Evolutionary conservation across 73 alveolate genomes (phyloP).

Genomic region (Symbiodinium natans): DNA sequence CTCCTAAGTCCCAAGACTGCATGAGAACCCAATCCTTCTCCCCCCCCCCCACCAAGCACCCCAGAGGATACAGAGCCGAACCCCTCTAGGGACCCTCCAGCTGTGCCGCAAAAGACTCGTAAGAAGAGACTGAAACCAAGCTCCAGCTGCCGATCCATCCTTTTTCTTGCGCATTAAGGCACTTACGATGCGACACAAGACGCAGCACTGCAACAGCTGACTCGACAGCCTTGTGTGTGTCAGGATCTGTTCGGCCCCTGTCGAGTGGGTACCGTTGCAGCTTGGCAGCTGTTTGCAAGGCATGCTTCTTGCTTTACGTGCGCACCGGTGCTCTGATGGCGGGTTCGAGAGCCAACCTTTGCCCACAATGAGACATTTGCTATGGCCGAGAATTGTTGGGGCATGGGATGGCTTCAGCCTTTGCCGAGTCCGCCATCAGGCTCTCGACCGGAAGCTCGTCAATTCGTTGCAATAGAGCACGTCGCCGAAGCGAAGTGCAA

Average conservation of each 20-base stretch:
- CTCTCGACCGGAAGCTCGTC: not conserved
- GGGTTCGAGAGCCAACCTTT: not conserved
- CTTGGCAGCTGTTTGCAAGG: not conserved
- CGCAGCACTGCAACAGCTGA: not conserved
- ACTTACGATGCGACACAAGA: not conserved
- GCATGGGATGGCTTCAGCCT: not conserved
- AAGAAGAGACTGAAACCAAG: too few species aligned
- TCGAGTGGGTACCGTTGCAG: not conserved
- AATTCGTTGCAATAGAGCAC: not conserved
- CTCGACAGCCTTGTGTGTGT: not conserved
- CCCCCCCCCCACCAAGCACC: too few species aligned
- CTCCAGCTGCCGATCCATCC: too few species aligned
- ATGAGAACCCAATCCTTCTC: too few species aligned
- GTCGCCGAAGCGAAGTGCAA: not conserved
- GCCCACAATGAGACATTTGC: not conserved
- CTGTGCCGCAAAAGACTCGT: too few species aligned
- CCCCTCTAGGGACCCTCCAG: too few species aligned
- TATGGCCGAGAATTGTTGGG: too few species aligned
- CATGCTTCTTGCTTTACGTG: not conserved
- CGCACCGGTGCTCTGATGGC: constrained; percentile 7
- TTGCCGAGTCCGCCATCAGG: not conserved
- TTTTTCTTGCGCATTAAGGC: not conserved
- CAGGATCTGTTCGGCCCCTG: not conserved
- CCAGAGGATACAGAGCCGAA: too few species aligned
- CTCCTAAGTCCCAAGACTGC: too few species aligned